Percentiles rank a stretch among this genome's conserved stretches.
These are phyloP conservation scores for Bretschneidera sinensis DNA, from an alignment of 345 rosid genomes.

Conservation along the genomic window DNA sequence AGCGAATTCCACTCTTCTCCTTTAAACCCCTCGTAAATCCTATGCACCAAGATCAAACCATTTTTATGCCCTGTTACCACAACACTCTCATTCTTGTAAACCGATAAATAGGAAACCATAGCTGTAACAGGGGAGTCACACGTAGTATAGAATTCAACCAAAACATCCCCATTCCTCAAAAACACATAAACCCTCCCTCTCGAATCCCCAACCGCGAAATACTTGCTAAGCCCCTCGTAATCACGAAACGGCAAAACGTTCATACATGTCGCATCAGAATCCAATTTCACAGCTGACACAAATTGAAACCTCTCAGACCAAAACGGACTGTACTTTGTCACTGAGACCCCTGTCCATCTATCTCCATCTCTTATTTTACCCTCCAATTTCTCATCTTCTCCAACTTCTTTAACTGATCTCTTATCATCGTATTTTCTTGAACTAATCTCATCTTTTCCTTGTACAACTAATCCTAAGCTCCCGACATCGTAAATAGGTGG, in stretches of 20 bases:
- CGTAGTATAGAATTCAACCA: conserved; percentile 49
- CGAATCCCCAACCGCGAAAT: conserved; percentile 84
- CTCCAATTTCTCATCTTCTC: conserved; percentile 2
- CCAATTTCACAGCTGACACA: conserved; percentile 76
- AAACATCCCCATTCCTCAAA: conserved; percentile 75
- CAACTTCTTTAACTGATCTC: conserved; percentile 5
- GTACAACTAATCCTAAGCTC: conserved; percentile 5
- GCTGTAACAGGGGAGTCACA: conserved; percentile 58
- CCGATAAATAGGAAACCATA: conserved; percentile 73
- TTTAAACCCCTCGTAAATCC: conserved; percentile 46
- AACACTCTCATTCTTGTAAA: conserved; percentile 69
- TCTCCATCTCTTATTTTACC: conserved; percentile 29
- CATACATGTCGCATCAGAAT: conserved; percentile 58
- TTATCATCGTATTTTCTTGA: neutral
- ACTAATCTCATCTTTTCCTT: conserved; percentile 19
- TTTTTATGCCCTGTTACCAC: conserved; percentile 71
- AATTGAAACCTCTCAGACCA: conserved; percentile 94
- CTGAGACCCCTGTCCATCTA: conserved; percentile 40
- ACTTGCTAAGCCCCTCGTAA: conserved; percentile 76
- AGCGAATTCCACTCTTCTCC: conserved; percentile 66
- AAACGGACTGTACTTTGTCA: conserved; percentile 64
- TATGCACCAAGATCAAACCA: conserved; percentile 64
- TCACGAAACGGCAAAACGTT: conserved; percentile 78
- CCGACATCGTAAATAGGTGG: conserved; percentile 9
- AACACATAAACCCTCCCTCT: conserved; percentile 71